Percentiles rank a stretch among this genome's conserved stretches.
These are phyloP conservation scores for Penicillium sp. DNA, from an alignment of 2,329 filamentous ascomycete species.

Conservation along the genomic window DNA sequence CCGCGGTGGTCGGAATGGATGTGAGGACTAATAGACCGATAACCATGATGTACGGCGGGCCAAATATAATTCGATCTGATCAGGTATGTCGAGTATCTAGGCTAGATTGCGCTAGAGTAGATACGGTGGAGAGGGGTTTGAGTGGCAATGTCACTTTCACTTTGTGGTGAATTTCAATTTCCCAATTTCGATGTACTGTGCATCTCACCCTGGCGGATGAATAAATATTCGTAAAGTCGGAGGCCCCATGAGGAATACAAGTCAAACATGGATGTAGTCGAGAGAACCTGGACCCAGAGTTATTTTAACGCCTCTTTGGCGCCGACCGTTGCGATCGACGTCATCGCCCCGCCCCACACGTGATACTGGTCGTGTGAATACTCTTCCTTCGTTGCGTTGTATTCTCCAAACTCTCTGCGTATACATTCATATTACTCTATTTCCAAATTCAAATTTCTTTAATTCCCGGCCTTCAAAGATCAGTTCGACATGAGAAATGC, in stretches of 20 bases:
- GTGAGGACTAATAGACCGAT: constrained; percentile 46
- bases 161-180: constrained; percentile 5
- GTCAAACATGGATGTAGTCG: background rate
- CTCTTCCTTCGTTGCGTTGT: background rate
- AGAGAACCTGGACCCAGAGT: background rate
- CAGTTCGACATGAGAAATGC: background rate
- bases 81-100: background rate
- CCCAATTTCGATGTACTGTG: constrained; percentile 11
- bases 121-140: background rate
- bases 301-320: background rate
- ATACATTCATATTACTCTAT: no score
- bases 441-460: background rate
- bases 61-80: no score
- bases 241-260: constrained; percentile 1
- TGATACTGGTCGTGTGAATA: constrained; percentile 1
- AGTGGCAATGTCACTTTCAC: background rate
- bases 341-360: constrained; percentile 25
- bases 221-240: background rate
- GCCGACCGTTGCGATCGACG: constrained; percentile 15
- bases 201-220: constrained; percentile 12
- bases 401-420: background rate
- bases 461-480: background rate
- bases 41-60: constrained; percentile 38
- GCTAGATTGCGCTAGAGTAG: background rate
- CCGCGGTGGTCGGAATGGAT: constrained; percentile 53